phyloP scores from a whole-genome alignment of 208 protist genomes.

The Trypanosomatidae sp. region DNA sequence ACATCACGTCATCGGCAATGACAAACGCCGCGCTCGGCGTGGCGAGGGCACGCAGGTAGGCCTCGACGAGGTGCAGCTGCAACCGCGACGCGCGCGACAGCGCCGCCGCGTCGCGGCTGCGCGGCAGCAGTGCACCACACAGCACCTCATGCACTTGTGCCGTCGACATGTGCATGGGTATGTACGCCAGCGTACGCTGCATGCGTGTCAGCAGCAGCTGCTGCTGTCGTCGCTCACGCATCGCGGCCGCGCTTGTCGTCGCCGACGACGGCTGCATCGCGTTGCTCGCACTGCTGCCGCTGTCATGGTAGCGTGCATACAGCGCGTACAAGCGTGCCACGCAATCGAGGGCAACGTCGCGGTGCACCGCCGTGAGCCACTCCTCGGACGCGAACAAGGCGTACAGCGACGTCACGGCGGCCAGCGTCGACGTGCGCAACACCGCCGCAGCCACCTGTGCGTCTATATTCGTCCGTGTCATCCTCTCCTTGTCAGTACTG shows the following conservation, averaged over 20 bases:
- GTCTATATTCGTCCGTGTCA: too few relatives aligned
- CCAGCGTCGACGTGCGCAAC: conserved; percentile 15
- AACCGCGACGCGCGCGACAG: conserved; percentile 14
- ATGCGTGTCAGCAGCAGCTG: conserved; percentile 9
- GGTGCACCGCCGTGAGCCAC: conserved; percentile 9
- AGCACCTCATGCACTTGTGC: conserved; percentile 11
- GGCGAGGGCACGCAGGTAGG: conserved; percentile 42
- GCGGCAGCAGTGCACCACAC: conserved; percentile 8
- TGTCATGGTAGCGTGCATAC: too few relatives aligned
- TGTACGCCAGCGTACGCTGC: conserved; percentile 4
- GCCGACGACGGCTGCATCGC: background rate
- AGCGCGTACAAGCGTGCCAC: conserved; percentile 31
- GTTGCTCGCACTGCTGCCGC: conserved; percentile 28
- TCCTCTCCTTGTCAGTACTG: too few relatives aligned
- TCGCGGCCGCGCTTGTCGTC: conserved; percentile 3
- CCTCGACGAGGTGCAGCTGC: conserved; percentile 48
- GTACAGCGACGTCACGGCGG: conserved; percentile 14
- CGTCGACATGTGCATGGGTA: conserved; percentile 23
- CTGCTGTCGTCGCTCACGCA: conserved; percentile 1
- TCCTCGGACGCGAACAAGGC: conserved; percentile 13
- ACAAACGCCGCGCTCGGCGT: conserved; percentile 33
- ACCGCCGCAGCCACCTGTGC: too few relatives aligned
- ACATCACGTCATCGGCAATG: conserved; percentile 33
- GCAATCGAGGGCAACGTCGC: conserved; percentile 13
- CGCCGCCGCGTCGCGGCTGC: conserved; percentile 2